These are phyloP conservation scores for Terana coerulea DNA, from an alignment of 768 basidiomycete species.

Conservation along the genomic window DNA sequence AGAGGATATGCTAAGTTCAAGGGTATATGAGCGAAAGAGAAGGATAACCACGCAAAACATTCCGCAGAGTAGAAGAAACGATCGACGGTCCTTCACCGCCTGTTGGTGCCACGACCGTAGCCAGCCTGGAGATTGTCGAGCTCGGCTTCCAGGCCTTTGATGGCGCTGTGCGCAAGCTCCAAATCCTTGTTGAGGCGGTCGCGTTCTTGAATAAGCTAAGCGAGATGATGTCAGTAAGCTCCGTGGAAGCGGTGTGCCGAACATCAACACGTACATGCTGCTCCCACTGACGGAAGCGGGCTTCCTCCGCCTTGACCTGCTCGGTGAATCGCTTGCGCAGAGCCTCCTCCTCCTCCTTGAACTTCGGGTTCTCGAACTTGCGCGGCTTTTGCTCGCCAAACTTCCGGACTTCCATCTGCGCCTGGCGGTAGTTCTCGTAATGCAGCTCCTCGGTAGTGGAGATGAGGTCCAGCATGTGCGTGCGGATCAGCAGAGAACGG, in stretches of 20 bases:
- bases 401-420: slow-evolving; percentile 99
- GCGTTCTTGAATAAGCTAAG: slow-evolving; percentile 93
- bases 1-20: not conserved
- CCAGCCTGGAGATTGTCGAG: slow-evolving; percentile 87
- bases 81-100: slow-evolving; percentile 41
- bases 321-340: slow-evolving; percentile 98
- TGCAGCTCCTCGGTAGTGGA: slow-evolving; percentile 93
- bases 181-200: slow-evolving; percentile 99
- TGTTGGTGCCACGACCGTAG: slow-evolving; percentile 70
- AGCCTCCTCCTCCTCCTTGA: slow-evolving; percentile 98
- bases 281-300: slow-evolving; percentile 98
- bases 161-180: slow-evolving; percentile 86
- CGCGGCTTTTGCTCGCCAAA: slow-evolving; percentile 98
- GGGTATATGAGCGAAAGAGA: not conserved
- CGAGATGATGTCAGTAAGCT: slow-evolving; percentile 16
- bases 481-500: slow-evolving; percentile 91
- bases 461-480: slow-evolving; percentile 98
- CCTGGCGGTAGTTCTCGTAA: slow-evolving; percentile 96
- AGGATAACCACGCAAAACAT: not conserved
- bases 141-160: slow-evolving; percentile 89
- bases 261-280: slow-evolving; percentile 70
- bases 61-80: not conserved
- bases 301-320: slow-evolving; percentile 98
- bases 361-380: slow-evolving; percentile 99
- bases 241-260: not conserved